Evolutionary conservation across 192 early-diverging fungal species (phyloP), one percentile per base, ranked within the genome.

Genomic region (Podila horticola): DNA sequence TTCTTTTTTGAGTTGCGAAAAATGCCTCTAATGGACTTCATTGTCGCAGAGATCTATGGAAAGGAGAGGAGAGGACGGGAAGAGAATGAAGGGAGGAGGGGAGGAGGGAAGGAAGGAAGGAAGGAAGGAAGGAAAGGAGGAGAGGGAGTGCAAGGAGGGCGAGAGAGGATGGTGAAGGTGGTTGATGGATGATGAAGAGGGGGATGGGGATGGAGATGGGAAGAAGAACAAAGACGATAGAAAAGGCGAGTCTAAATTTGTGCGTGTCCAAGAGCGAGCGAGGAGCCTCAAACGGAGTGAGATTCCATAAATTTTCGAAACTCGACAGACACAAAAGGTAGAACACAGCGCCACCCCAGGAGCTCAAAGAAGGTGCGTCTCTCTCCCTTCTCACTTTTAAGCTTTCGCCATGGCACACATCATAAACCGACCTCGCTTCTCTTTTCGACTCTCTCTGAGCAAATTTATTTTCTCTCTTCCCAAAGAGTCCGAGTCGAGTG

Each of bases 1-100:
- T 68, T 68, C 63, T 71, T 69, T 58, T 57, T 70, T 62, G 59
- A 33, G 26, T 58, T 62, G 45, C 69, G 69, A 13, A 75, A 75
- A 36, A 66, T 66, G 60, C 49, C 62, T 34, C 68, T 75, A 49
- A 67, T 26, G 24, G 68, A 71, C 64, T 79, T 66, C 75, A 79
- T 79, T n/a, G 33, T 36, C 24, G 19, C 24, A 45, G 15, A 2
- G 41, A 45, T 36, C 34, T 36, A 24, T 7, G 6, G 51, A 1
- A 24, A 30, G 5, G 50, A 33, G 9, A 29, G 20, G 29, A 22
- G 19, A 31, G 52, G 29, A 34, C 31, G 51, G 28, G 28, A 22
- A 7, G 13, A 19, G 41, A 22, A 55, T 0, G 33, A 22, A 50
- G 19, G 29, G 28, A 31, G 30, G 57, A 28, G 1, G 55, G 11